Evolutionary conservation across 2,329 filamentous ascomycete species (phyloP).

Genomic region (Zalaria sp.): DNA sequence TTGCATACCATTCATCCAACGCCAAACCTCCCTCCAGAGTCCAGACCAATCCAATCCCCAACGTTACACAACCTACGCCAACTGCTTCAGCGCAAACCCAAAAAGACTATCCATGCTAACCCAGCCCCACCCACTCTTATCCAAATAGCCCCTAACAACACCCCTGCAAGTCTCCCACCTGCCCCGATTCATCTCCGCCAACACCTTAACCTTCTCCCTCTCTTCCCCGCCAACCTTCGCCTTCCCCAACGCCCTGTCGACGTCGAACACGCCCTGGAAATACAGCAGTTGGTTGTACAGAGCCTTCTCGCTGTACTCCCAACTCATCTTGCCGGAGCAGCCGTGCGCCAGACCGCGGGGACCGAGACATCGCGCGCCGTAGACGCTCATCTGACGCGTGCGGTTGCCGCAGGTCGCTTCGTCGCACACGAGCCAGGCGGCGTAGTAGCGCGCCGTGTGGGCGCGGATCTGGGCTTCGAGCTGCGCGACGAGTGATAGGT

Average conservation of each 20-base stretch:
- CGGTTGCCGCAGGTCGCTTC: constrained; percentile 75
- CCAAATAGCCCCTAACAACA: constrained; percentile 48
- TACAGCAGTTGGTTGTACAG: constrained; percentile 94
- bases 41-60: too few species aligned
- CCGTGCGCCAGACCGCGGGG: constrained; percentile 72
- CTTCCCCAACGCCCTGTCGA: constrained; percentile 58
- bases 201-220: constrained; percentile 46
- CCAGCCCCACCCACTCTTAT: constrained; percentile 23
- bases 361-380: constrained; percentile 78
- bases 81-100: constrained; percentile 25
- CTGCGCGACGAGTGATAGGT: constrained; percentile 68
- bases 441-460: constrained; percentile 75
- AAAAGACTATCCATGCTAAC: constrained; percentile 35
- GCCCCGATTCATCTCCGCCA: constrained; percentile 70
- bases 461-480: constrained; percentile 71
- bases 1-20: too few species aligned
- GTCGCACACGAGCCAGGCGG: constrained; percentile 81
- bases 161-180: constrained; percentile 64
- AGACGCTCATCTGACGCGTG: constrained; percentile 86
- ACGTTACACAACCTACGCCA: not conserved
- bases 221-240: constrained; percentile 46
- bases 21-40: too few species aligned
- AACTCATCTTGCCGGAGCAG: constrained; percentile 77
- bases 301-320: constrained; percentile 75
- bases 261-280: constrained; percentile 72